Evolutionary conservation across 2,329 filamentous ascomycete genomes (phyloP), one percentile per base, ranked within the genome.

Genomic region (Elsinoe perseae): DNA sequence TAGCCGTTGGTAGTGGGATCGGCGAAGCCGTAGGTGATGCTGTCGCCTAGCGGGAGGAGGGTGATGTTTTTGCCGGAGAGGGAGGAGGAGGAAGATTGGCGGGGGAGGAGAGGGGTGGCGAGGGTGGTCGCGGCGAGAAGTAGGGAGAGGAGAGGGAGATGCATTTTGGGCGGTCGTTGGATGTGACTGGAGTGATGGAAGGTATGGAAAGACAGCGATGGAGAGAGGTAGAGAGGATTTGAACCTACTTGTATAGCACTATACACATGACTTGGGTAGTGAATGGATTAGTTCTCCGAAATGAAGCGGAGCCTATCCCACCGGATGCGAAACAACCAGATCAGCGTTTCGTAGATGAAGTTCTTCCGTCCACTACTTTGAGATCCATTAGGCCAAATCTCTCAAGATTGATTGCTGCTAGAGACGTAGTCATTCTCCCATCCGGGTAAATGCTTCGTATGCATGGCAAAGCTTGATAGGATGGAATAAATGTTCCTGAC

Each of bases 1-100:
- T 74, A 76, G 5, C 72, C 72, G 59, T 75, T 75, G 1, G 66
- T 67, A 40, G 63, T 63, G 7, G 30, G 58, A 28, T 38, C 59
- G 44, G 56, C 58, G 32, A 65, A 71, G 2, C 73, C 73, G 52
- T 54, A 66, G 52, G 64, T 66, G 56, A 65, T 54, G 23, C 21
- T 28, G 52, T 54, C 52, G 20, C 52, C 52, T 34, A 54, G 52
- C 3, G 42, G 32, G 4, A 52, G 48, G 30, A 52, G 48, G 18
- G 48, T 52, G 48, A 52, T 52, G 48, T 52, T 52, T 18, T 34
- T 52, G 48, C 48, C 48, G 12, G 44, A 4, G n/a, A 34, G 30
- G 4, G 32, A 32, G 9, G 14, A 20, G 20, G 48, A 32, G 9
- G 14, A 20, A 12, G 48, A 32, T 20, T 52, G 48, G 27, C 48